These are phyloP conservation scores for Talaromyces ruber DNA, from an alignment of 495 filamentous ascomycete genomes.

Conservation along the genomic window DNA sequence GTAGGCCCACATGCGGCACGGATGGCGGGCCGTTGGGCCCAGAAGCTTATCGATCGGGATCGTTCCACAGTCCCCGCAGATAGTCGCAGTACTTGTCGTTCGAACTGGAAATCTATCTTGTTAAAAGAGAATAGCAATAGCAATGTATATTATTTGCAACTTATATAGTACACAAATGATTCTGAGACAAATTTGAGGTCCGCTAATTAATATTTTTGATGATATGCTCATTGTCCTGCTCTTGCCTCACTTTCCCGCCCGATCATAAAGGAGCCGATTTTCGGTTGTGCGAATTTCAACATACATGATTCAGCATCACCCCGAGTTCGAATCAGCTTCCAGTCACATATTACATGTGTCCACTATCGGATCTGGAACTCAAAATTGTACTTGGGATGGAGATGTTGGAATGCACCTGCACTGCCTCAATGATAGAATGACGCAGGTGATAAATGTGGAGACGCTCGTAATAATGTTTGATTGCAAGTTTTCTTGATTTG, in stretches of 20 bases:
- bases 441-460: neutral
- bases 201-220: neutral
- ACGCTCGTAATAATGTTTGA: no score
- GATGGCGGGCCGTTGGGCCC: neutral
- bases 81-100: neutral
- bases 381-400: neutral
- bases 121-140: neutral
- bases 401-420: neutral
- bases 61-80: neutral
- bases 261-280: neutral
- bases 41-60: neutral
- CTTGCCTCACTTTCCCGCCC: neutral
- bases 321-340: neutral
- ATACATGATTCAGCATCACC: neutral
- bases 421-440: neutral
- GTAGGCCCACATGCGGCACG: neutral
- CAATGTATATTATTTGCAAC: neutral
- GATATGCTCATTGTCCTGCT: neutral
- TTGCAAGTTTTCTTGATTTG: no score
- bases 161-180: neutral
- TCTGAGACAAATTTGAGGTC: neutral
- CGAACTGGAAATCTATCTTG: neutral
- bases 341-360: neutral
- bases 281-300: neutral
- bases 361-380: neutral